Base-by-base conservation (phyloP, 2,329 filamentous ascomycete species). In the Talaromyces funiculosus region DNA sequence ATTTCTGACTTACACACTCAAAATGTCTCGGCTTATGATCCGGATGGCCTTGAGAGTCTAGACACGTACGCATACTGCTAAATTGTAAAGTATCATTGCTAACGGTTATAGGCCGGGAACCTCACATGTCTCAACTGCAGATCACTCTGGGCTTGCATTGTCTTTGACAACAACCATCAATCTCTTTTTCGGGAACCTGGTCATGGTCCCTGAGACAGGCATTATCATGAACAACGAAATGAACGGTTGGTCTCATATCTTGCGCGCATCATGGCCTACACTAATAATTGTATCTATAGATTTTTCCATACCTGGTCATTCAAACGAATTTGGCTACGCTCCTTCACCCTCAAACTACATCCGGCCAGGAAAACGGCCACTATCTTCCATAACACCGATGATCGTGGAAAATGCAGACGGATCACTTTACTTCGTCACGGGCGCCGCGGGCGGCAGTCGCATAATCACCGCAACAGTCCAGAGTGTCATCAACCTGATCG, bases 141-240 rank as follows among this genome's bases (percentile, higher is more conserved):
- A 97, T 72, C 73, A 75, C 7, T 81, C 82, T 0, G 92, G 92
- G 6, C 80, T 96, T 72, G 86, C 91, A 2, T 83, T 95, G 37
- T 88, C 89, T 1, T 81, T 92, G 12, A 97, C 92, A 0, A 94
- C 91, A 0, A 97, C 93, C 0, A 80, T 97, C 60, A 97, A 97
- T 73, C 80, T 94, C 4, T 81, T 94, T 3, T 97, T 96, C 67
- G 93, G 93, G 49, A 88, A 86, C 29, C 81, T 86, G 20, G 73
- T 96, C 64, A 85, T 96, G 75, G 88, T 93, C 0, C 90, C 91
- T 0, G 83, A 88, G 66, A 92, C 91, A 0, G 92, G 92, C 18
- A 82, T 96, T 61, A 90, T 95, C 59, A 84, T 95, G 78, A 84
- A 84, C 65, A 79, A 83, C 64, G 79, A 84, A 65, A 84, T 84